Base-by-base conservation (phyloP, 140 eudicot species). In the Flaveria floridana region DNA sequence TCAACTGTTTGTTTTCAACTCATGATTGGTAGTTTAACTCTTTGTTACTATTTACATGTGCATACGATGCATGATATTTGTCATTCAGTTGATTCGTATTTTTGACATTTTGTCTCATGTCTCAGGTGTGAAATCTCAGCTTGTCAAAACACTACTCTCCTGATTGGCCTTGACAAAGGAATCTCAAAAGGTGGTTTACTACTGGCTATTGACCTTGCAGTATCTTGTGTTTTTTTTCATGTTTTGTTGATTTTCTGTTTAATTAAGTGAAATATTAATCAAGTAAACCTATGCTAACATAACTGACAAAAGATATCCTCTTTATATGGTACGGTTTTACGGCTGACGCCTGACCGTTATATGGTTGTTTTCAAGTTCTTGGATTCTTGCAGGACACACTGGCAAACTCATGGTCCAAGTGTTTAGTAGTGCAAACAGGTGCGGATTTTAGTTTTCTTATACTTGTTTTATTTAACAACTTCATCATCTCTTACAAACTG, bases 121-220 rank as follows among this genome's bases (percentile, higher is more conserved):
- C 15, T 57, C 67, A 55, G 75, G 58, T 56, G 61, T 25, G 41
- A 21, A 47, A 74, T 62, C 34, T 75, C 34, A 58, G 20, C 30
- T 74, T 20, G 69, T 58, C 46, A 34, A 25, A 44, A 30, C 67
- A 65, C 9, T 19, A 15, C 67, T 34, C 12, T 19, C 23, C 56
- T 75, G 65, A 50, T 75, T 19, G 72, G 56, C 65, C 64, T 64
- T 7, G 50, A 26, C 72, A 20, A 76, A 39, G 28, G 71, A 58
- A 34, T 51, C 9, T 12, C 1, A 53, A 63, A 28, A 78, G 72
- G 82, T 78, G 73, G 13, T 51, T 11, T 23, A 23, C 25, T 23
- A 21, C 25, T 23, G 25, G 25, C 25, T 23, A 23, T 23, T 23
- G 25, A 23, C 25, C 25, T 23, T 23, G 25, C 25, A 23, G 25